Evolutionary conservation across 1,284 basidiomycete species (phyloP).

Genomic region (Trichosporon faecale): DNA sequence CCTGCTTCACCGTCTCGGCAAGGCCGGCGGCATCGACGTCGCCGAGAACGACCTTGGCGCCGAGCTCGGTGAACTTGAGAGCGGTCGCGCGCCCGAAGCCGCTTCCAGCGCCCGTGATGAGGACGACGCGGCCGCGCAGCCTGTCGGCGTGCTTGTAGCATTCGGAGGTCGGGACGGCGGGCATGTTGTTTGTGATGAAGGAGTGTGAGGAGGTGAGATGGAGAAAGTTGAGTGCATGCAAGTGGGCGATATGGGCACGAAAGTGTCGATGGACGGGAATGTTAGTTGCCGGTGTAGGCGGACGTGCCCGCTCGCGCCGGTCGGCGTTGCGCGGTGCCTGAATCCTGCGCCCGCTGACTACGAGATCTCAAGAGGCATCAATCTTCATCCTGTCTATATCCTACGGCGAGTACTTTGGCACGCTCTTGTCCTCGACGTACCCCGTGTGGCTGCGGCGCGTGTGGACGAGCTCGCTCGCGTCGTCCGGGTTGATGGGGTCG

Average conservation of each 20-base stretch:
- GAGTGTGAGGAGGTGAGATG: neutral
- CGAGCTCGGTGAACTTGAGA: constrained; percentile 21
- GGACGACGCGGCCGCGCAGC: constrained; percentile 15
- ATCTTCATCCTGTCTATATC: neutral
- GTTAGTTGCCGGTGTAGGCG: neutral
- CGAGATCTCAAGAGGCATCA: neutral
- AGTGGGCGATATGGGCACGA: neutral
- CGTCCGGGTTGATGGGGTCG: neutral
- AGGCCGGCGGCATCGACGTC: constrained; percentile 20
- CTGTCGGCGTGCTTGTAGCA: constrained; percentile 45
- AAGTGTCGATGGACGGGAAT: neutral
- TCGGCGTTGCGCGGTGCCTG: constrained; percentile 5
- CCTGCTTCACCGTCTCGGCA: constrained; percentile 11
- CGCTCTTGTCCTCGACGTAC: neutral
- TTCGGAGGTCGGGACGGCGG: constrained; percentile 16
- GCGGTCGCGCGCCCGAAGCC: constrained; percentile 25
- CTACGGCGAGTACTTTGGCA: neutral
- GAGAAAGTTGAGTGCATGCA: neutral
- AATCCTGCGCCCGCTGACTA: neutral
- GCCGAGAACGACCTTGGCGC: constrained; percentile 24
- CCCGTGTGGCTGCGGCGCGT: neutral
- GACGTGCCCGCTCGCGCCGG: neutral
- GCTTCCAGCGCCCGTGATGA: constrained; percentile 23
- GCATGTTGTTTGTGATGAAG: constrained; percentile 11
- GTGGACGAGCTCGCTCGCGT: neutral